Conservation (phyloP, 495 filamentous ascomycete genomes). For the Trichoderma orchidacearum region DNA sequence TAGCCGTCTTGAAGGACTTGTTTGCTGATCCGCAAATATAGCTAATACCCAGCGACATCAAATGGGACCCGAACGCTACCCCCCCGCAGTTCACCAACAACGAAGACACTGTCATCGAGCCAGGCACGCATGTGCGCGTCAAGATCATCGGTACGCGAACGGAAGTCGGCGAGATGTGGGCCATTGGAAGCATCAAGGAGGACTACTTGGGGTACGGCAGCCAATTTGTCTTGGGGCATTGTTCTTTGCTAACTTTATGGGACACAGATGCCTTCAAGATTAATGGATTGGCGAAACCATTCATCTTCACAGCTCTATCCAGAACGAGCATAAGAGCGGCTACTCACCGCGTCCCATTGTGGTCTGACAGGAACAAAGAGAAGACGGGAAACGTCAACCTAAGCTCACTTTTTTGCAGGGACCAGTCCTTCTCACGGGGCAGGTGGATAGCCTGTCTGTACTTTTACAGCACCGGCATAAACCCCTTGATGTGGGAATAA, state of each 20-base stretch:
- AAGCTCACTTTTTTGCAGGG: not conserved
- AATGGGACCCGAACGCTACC: constrained; percentile 81
- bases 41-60: constrained; percentile 87
- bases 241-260: not conserved
- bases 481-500: not conserved
- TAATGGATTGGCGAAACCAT: not conserved
- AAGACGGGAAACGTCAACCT: not conserved
- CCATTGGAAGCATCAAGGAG: constrained; percentile 95
- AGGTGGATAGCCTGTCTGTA: not conserved
- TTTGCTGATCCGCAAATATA: constrained; percentile 21
- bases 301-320: not conserved
- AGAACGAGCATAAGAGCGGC: not conserved
- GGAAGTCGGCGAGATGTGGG: constrained; percentile 87
- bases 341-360: not conserved
- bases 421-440: not conserved
- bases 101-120: constrained; percentile 85
- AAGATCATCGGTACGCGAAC: constrained; percentile 86
- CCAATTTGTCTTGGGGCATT: not conserved
- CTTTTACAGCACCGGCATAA: not conserved
- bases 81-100: constrained; percentile 76
- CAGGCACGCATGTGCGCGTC: constrained; percentile 80
- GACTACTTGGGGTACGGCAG: constrained; percentile 41
- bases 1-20: constrained; percentile 4
- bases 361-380: too few relatives aligned
- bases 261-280: not conserved